Conservation (phyloP, 805 yeast species). For the Saturnispora diversa region DNA sequence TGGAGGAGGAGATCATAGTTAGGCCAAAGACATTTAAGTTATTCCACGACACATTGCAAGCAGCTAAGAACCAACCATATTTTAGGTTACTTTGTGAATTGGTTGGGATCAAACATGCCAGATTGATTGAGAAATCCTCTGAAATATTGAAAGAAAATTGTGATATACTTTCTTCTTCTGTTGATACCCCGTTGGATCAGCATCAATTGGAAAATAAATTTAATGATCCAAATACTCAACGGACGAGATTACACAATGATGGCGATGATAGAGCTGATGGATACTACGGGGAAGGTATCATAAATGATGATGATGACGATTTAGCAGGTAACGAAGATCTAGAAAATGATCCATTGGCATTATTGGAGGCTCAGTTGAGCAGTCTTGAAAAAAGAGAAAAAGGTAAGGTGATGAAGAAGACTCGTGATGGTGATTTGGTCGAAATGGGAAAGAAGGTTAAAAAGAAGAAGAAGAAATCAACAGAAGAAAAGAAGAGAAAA, state of each 20-base stretch:
- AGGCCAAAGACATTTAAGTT: slow-evolving; percentile 8
- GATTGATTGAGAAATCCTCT: slow-evolving; percentile 8
- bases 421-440: slow-evolving; percentile 10
- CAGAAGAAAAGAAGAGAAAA: slow-evolving; percentile 7
- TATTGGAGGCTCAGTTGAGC: slow-evolving; percentile 30
- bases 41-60: slow-evolving; percentile 8
- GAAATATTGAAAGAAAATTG: slow-evolving; percentile 12
- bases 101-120: slow-evolving; percentile 19
- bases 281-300: slow-evolving; percentile 15
- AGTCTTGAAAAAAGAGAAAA: slow-evolving; percentile 14
- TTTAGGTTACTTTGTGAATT: slow-evolving; percentile 21
- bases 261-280: slow-evolving; percentile 15
- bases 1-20: slow-evolving; percentile 1
- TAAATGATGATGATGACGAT: slow-evolving; percentile 23
- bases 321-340: slow-evolving; percentile 31
- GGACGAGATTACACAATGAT: not conserved
- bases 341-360: slow-evolving; percentile 35
- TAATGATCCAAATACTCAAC: slow-evolving; percentile 11
- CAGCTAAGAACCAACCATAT: slow-evolving; percentile 12
- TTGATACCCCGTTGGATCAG: slow-evolving; percentile 20
- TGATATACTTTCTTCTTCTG: slow-evolving; percentile 16
- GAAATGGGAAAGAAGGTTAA: slow-evolving; percentile 12
- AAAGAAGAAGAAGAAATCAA: slow-evolving; percentile 8
- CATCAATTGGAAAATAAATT: slow-evolving; percentile 20
- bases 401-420: slow-evolving; percentile 23